phyloP scores from a whole-genome alignment of 495 filamentous ascomycete species.

The Hypoxylon rickii region DNA sequence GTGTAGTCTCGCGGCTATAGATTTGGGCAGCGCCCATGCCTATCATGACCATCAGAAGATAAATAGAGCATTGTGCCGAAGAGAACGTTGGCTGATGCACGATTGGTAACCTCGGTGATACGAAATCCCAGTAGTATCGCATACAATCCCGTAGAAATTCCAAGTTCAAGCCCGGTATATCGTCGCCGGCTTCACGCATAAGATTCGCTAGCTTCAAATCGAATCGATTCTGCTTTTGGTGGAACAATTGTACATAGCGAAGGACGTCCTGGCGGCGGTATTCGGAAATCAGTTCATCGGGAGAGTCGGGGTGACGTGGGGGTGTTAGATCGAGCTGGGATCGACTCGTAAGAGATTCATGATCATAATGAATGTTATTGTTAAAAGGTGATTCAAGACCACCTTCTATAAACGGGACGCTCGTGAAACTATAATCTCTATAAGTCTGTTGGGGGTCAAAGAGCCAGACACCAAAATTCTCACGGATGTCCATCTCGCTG shows the following conservation, averaged over 20 bases:
- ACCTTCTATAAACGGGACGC: conserved; percentile 54
- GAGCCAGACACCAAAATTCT: conserved; percentile 56
- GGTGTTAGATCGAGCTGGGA: conserved; percentile 76
- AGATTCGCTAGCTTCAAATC: conserved; percentile 72
- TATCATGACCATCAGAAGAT: conserved; percentile 85
- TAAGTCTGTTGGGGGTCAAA: conserved; percentile 51
- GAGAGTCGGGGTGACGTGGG: conserved; percentile 68
- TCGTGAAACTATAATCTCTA: conserved; percentile 45
- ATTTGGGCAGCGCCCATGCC: conserved; percentile 89
- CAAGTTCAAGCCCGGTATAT: conserved; percentile 73
- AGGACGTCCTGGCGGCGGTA: conserved; percentile 80
- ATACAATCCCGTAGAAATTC: conserved; percentile 93
- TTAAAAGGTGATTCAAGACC: conserved; percentile 55
- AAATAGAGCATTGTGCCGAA: conserved; percentile 75
- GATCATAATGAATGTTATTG: conserved; percentile 57
- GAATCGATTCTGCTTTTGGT: conserved; percentile 72
- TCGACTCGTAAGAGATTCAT: conserved; percentile 63
- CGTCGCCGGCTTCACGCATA: conserved; percentile 69
- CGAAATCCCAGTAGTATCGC: conserved; percentile 89
- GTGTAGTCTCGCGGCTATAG: conserved; percentile 71
- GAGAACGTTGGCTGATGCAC: conserved; percentile 92
- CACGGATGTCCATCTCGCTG: conserved; percentile 41
- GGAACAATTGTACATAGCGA: conserved; percentile 76
- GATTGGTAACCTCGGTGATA: conserved; percentile 91
- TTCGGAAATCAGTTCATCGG: conserved; percentile 80